A percentile compares a stretch with the other conserved stretches of the same genome.
Evolutionary conservation across 192 early-diverging fungal genomes (phyloP).

Genomic region (Coemansia sp.): DNA sequence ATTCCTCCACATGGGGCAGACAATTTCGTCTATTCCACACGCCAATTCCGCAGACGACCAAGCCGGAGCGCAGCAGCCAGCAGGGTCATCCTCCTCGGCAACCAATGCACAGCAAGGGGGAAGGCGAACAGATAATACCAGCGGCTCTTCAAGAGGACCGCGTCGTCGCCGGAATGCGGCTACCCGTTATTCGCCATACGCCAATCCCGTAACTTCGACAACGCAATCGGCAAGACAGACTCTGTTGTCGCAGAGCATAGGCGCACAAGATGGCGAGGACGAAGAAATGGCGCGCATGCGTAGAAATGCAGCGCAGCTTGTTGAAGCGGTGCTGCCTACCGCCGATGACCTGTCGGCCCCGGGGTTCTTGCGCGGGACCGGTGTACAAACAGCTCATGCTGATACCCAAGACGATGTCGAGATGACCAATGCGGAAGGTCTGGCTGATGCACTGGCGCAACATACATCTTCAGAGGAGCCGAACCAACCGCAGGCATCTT

Average conservation of each 20-base stretch:
- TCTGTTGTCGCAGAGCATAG: neutral
- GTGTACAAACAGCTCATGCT: neutral
- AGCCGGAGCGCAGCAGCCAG: constrained; percentile 3
- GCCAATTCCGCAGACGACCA: neutral
- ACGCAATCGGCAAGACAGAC: neutral
- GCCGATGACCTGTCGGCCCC: neutral
- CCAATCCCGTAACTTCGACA: neutral
- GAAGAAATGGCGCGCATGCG: neutral
- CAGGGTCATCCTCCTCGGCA: neutral
- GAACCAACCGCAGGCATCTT: neutral
- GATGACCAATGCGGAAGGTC: neutral
- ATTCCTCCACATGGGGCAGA: constrained; percentile 2
- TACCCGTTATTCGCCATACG: constrained; percentile 5
- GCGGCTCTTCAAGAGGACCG: constrained; percentile 2
- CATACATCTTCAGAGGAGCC: neutral
- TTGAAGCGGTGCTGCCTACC: neutral
- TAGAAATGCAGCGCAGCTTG: neutral
- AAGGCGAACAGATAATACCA: neutral
- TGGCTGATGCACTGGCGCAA: neutral
- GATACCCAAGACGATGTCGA: neutral
- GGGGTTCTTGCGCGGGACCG: neutral
- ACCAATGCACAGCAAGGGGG: neutral
- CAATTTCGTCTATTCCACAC: constrained; percentile 1
- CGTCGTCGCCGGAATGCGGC: neutral
- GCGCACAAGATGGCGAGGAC: neutral